A percentile compares a stretch with the other conserved stretches of the same genome.
These are phyloP conservation scores for Stramenopiles sp. DNA, from an alignment of 352 stramenopile species.

Conservation along the genomic window DNA sequence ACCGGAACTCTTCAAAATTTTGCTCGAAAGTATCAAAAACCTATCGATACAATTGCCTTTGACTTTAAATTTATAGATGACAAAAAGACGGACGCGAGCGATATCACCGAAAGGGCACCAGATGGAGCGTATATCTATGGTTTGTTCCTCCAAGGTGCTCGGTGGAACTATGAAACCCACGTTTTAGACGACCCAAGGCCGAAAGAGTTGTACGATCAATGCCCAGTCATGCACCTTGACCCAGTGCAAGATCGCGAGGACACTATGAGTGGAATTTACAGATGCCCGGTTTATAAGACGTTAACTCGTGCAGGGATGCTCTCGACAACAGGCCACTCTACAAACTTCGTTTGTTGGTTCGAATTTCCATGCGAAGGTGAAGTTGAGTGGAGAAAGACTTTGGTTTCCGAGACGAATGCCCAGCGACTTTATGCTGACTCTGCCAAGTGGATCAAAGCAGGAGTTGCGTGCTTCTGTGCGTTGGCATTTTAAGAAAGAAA, in stretches of 20 bases:
- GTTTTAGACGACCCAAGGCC: constrained; percentile 33
- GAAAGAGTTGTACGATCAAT: constrained; percentile 33
- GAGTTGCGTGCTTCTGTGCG: constrained; percentile 75
- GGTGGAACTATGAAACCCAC: constrained; percentile 43
- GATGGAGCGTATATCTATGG: constrained; percentile 69
- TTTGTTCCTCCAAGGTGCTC: constrained; percentile 66
- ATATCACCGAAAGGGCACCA: constrained; percentile 29
- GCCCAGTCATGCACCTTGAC: constrained; percentile 49
- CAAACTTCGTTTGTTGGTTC: constrained; percentile 93
- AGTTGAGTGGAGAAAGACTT: constrained; percentile 41
- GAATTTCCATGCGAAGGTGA: constrained; percentile 55
- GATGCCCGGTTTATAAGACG: constrained; percentile 83
- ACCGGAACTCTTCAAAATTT: constrained; percentile 74
- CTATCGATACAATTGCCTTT: constrained; percentile 73
- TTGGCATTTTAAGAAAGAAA: no score
- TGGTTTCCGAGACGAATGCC: constrained; percentile 76
- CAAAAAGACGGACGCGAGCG: constrained; percentile 15
- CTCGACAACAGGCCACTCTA: constrained; percentile 81
- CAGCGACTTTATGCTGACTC: constrained; percentile 30
- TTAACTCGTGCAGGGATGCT: constrained; percentile 70
- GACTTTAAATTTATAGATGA: constrained; percentile 53
- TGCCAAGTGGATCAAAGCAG: constrained; percentile 57
- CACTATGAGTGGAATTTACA: constrained; percentile 58
- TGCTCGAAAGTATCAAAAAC: constrained; percentile 53
- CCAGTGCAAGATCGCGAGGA: constrained; percentile 47